Conservation (phyloP, 805 yeast genomes). For the Metschnikowia amazonensis region DNA sequence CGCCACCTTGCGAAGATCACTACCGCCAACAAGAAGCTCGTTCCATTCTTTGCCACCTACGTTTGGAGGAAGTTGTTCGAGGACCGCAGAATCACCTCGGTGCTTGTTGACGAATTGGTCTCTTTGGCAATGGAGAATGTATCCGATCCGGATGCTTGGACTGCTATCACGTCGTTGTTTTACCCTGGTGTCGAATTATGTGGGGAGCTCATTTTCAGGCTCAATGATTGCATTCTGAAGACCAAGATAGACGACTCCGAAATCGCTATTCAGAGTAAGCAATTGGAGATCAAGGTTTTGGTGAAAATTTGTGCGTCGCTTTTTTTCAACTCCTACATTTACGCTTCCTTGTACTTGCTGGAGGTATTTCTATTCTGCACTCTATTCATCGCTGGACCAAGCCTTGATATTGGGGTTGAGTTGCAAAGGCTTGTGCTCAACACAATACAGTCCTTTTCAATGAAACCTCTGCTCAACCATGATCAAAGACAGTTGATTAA, state of each 20-base stretch:
- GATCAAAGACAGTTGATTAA: conserved; percentile 41
- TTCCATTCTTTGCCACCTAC: conserved; percentile 31
- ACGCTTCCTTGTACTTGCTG: conserved; percentile 62
- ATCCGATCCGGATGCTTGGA: conserved; percentile 71
- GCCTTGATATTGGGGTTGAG: conserved; percentile 54
- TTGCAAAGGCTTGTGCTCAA: conserved; percentile 62
- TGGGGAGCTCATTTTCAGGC: conserved; percentile 55
- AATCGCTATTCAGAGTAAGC: conserved; percentile 42
- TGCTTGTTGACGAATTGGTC: conserved; percentile 69
- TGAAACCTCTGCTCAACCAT: conserved; percentile 48
- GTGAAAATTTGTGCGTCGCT: conserved; percentile 59
- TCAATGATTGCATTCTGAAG: conserved; percentile 52
- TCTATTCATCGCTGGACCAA: conserved; percentile 51
- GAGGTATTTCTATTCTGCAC: conserved; percentile 69
- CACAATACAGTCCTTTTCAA: conserved; percentile 63
- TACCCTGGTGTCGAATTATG: conserved; percentile 74
- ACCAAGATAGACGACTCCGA: conserved; percentile 43
- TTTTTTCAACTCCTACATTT: conserved; percentile 64
- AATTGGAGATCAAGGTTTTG: conserved; percentile 70
- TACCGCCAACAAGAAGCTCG: conserved; percentile 42
- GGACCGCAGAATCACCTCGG: conserved; percentile 54
- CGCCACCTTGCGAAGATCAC: conserved; percentile 61
- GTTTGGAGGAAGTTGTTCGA: conserved; percentile 67
- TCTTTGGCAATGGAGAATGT: conserved; percentile 72
- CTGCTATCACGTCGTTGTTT: conserved; percentile 56